A percentile compares a stretch with the other conserved stretches of the same genome.
phyloP scores from a whole-genome alignment of 352 stramenopile species.

The Globisporangium sylvaticum region DNA sequence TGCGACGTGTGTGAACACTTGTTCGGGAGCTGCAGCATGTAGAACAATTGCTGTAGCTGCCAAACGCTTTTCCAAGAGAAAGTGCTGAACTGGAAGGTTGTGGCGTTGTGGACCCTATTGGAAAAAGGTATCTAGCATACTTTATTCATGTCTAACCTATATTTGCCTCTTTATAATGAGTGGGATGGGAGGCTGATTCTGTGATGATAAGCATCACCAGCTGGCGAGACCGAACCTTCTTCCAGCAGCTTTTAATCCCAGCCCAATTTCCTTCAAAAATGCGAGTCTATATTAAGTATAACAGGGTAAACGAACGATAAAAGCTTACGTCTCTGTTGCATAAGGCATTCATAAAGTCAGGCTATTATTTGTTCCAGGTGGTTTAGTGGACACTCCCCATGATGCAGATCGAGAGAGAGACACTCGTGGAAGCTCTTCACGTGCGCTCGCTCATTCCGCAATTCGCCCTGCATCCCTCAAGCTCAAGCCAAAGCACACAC shows the following conservation, averaged over 20 bases:
- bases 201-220: background rate
- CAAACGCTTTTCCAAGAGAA: background rate
- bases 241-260: background rate
- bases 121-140: too few relatives aligned
- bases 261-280: background rate
- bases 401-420: background rate
- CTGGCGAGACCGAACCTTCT: background rate
- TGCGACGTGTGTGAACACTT: background rate
- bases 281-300: background rate
- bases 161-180: too few relatives aligned
- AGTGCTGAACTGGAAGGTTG: too few relatives aligned
- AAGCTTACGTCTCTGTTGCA: too few relatives aligned
- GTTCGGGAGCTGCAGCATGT: background rate
- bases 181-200: background rate
- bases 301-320: background rate
- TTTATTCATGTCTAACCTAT: too few relatives aligned
- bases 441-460: slow-evolving; percentile 8
- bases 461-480: background rate
- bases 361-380: too few relatives aligned
- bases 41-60: too few relatives aligned
- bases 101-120: too few relatives aligned
- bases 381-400: too few relatives aligned
- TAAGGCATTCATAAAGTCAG: too few relatives aligned
- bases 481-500: too few relatives aligned
- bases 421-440: background rate